A percentile compares a stretch with the other conserved stretches of the same genome.
Conservation (phyloP, 371 early-diverging fungal genomes). For the Zychaea mexicana region DNA sequence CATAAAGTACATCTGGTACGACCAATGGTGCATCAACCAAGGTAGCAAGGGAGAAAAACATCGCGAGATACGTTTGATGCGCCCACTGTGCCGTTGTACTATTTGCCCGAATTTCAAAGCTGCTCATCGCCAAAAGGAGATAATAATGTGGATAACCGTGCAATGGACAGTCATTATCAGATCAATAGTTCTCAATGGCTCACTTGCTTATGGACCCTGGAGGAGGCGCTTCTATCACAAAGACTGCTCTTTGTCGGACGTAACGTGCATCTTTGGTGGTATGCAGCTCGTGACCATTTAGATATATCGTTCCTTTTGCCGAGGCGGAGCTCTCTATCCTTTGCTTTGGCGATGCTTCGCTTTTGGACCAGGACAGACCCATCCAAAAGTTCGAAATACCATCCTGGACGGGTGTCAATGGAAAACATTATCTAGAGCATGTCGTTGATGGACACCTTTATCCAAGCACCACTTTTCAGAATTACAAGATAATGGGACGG, state of each 20-base stretch:
- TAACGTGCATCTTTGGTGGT: neutral
- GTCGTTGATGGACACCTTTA: too few species aligned
- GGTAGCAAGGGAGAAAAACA: neutral
- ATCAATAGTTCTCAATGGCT: too few species aligned
- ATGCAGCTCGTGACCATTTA: neutral
- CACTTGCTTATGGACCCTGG: neutral
- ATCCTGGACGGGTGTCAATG: neutral
- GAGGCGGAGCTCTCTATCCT: neutral
- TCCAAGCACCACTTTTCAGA: too few species aligned
- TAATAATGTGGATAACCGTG: neutral
- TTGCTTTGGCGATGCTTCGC: neutral
- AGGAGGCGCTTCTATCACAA: neutral
- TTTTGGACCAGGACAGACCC: neutral
- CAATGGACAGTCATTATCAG: too few species aligned
- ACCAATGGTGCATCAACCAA: neutral
- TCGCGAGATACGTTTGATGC: neutral
- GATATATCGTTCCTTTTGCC: neutral
- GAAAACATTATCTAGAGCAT: neutral
- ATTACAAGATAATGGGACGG: too few species aligned
- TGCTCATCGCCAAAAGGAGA: neutral
- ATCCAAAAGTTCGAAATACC: neutral
- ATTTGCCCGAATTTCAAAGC: neutral
- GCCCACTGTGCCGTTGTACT: neutral
- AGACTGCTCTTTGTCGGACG: neutral
- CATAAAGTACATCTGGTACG: conserved; percentile 53